Evolutionary conservation across 345 rosid species (phyloP), one percentile per base, ranked within the genome.

Genomic region (Gossypium herbaceum): DNA sequence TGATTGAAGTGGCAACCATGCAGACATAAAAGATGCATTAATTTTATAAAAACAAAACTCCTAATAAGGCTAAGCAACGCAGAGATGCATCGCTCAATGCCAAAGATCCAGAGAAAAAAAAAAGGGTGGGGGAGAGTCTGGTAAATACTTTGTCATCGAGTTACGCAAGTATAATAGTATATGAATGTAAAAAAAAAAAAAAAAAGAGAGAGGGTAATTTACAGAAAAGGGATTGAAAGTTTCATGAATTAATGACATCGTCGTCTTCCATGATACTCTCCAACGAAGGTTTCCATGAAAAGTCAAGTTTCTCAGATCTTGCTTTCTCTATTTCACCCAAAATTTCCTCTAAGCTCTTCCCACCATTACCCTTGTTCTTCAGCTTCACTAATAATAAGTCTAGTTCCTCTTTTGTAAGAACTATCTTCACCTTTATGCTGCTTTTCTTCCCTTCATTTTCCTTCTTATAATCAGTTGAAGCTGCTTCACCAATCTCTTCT

Each of bases 361-460:
- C 61, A n/a, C 70, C 70, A 16, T 25, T 12, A 0, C 44, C 15
- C 9, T 62, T 73, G 2, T 79, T 81, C 72, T 77, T 66, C 79
- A 88, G 47, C 79, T 81, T 84, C 71, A 79, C 73, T 86, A 89
- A 75, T 75, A 94, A 71, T 92, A 82, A 82, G 71, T 88, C 89
- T 9, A 94, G 70, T 78, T 94, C 95, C 39, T 91, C 92, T 76
- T 81, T 90, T 45, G 88, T 86, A 76, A 94, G 89, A 73, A 94
- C 85, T 71, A 94, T 82, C 86, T 94, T 91, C 75, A 94, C 86
- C 84, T 91, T 90, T 66, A 84, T 54, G 39, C 88, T 82, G 60
- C 82, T 81, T 71, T 81, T 82, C 71, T 82, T 68, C 24, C 47
- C 76, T 27, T 25, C 82, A n/a, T 29, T 29, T 27, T 3, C 76